These are phyloP conservation scores for Botrytis aclada DNA, from an alignment of 2,329 filamentous ascomycete genomes.

Conservation along the genomic window DNA sequence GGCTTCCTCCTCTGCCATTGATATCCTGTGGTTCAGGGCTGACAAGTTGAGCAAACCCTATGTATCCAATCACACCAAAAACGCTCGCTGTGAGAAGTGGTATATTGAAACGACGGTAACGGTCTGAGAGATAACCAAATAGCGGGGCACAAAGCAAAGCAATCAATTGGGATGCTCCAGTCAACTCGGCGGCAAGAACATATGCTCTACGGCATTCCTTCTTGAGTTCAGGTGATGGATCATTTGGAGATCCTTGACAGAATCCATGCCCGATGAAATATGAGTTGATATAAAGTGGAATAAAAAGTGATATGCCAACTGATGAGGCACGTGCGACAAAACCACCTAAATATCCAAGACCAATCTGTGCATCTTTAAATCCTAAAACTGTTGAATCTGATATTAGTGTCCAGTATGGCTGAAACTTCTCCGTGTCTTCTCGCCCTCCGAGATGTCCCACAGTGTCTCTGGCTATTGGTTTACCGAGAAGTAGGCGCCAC, in stretches of 20 bases:
- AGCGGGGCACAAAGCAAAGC: constrained; percentile 81
- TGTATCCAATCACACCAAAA: constrained; percentile 75
- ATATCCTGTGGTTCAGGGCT: constrained; percentile 71
- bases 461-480: constrained; percentile 22
- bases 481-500: constrained; percentile 56
- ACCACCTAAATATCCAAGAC: constrained; percentile 84
- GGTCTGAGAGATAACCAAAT: constrained; percentile 82
- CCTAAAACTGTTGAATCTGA: constrained; percentile 65
- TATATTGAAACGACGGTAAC: constrained; percentile 62
- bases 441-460: constrained; percentile 11
- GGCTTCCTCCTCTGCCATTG: constrained; percentile 63
- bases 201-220: constrained; percentile 83
- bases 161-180: constrained; percentile 82
- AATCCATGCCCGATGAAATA: constrained; percentile 81
- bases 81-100: constrained; percentile 71
- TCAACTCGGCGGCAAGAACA: constrained; percentile 79
- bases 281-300: constrained; percentile 88
- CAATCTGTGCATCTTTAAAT: constrained; percentile 73
- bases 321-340: constrained; percentile 94
- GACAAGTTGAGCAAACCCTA: constrained; percentile 68
- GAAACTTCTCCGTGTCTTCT: constrained; percentile 33
- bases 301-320: constrained; percentile 91
- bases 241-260: constrained; percentile 65
- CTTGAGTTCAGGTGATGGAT: constrained; percentile 72
- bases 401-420: constrained; percentile 60